Conservation (phyloP, 768 basidiomycete species). For the Tremella yokohamensis region DNA sequence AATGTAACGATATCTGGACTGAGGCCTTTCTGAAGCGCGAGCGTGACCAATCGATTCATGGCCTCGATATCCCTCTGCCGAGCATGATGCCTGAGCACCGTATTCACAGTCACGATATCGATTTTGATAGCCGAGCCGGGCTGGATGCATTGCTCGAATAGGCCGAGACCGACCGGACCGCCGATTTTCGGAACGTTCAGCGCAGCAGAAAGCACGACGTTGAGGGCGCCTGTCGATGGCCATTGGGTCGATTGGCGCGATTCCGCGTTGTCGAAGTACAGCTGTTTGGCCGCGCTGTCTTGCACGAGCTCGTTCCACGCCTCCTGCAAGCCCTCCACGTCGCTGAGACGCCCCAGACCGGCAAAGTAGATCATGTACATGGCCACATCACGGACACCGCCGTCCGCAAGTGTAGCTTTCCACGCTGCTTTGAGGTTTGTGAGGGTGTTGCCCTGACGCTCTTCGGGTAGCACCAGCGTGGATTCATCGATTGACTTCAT, state of each 20-base stretch:
- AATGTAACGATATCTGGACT: constrained; percentile 78
- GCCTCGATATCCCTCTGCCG: constrained; percentile 63
- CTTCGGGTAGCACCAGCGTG: not conserved
- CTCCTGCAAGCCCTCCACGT: constrained; percentile 59
- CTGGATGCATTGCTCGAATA: constrained; percentile 53
- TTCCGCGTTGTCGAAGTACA: constrained; percentile 15
- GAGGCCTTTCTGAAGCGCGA: constrained; percentile 59
- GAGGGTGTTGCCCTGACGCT: not conserved
- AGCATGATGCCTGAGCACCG: constrained; percentile 66
- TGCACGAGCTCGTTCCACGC: constrained; percentile 46
- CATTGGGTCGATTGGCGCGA: constrained; percentile 5
- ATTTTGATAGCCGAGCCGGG: constrained; percentile 59
- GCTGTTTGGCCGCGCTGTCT: constrained; percentile 39
- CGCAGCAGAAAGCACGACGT: constrained; percentile 70
- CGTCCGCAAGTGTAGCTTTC: constrained; percentile 61
- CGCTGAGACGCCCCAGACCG: constrained; percentile 58
- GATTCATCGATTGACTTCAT: not conserved
- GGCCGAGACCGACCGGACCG: constrained; percentile 49
- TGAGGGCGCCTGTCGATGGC: constrained; percentile 55
- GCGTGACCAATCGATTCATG: constrained; percentile 60
- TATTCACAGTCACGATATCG: constrained; percentile 76
- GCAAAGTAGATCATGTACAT: constrained; percentile 69
- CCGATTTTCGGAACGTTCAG: constrained; percentile 52
- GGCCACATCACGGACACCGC: constrained; percentile 61
- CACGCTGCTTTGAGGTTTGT: constrained; percentile 60